Evolutionary conservation across 192 early-diverging fungal species (phyloP), one percentile per base, ranked within the genome.

Genomic region (Piromyces finnis): DNA sequence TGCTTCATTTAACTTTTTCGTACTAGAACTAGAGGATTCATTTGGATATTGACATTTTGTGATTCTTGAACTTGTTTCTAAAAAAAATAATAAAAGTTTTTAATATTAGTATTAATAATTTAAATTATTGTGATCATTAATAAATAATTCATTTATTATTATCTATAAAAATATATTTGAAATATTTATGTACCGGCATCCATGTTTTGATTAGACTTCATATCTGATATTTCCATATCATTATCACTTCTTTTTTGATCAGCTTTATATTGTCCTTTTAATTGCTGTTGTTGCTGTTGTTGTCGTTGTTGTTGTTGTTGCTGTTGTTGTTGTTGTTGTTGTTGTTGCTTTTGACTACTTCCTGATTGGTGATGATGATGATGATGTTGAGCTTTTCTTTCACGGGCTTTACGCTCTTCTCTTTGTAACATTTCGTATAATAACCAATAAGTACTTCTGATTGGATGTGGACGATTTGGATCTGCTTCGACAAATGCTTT

Each of bases 391-490:
- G 41, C 41, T 51, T 51, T 51, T 22, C 41, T 51, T 22, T 51
- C 41, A 51, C 41, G 41, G 22, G 41, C 41, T 51, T 51, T 51
- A 22, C 41, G 77, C 41, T 88, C 84, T 82, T 90, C 88, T 39
- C 88, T 41, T 28, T 37, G 79, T 16, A 89, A 77, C 89, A 90
- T 90, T 80, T 90, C 89, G 35, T 80, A 78, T 37, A 90, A 81
- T 77, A 90, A 78, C 78, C 84, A 87, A 80, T 90, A 90, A 27
- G 87, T 88, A 30, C 86, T 82, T 17, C 86, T 84, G 18, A 90
- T 83, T 78, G 88, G 84, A 77, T 83, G 78, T 29, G 86, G 86
- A 27, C 79, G 36, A 28, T 28, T 30, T 32, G 29, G 78, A 30
- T 78, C 83, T 30, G 77, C n/a, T 28, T 83, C 77, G 78, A 39